Base-by-base conservation (phyloP, 1,284 basidiomycete genomes). In the Tilletia walkeri region DNA sequence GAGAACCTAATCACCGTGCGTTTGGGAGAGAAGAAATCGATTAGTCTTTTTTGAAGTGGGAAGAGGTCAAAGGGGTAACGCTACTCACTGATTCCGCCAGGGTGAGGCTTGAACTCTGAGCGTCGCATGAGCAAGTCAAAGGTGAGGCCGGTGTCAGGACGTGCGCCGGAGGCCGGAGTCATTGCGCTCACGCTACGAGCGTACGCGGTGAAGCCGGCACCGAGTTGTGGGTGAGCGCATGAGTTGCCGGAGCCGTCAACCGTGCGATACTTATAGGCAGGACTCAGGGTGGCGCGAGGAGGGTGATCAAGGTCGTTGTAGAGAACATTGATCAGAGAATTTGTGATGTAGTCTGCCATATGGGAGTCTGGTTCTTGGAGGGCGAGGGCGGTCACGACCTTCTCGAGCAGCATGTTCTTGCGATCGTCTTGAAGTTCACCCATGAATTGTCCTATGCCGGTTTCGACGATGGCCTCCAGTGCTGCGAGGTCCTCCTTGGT, bases 141-240 rank as follows among this genome's bases (percentile, higher is more conserved):
- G 20, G 73, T 66, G 45, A 74, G 66, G 49, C 67, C 72, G 20
- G 71, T 65, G 18, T 74, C 73, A 3, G 72, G 72, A 38, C 65
- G 54, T 12, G 20, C 39, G n/a, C 53, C 67, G 3, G 69, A 50
- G 50, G 73, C 70, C 38, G 66, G 65, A 18, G 59, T 65, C 36
- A 63, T 47, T 5, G 90, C 89, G 74, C 91, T 90, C n/a, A 93
- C 92, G 69, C 89, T 91, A 36, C 73, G 70, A 18, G 90, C 87
- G 82, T 93, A 93, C 0, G 91, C 88, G 3, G 87, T 88, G 41
- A 89, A 88, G 1, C 91, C 89, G 85, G 88, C 89, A 45, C 92
- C 92, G 78, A 94, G 81, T 59, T 89, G 86, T 0, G 92, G 92
- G 39, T 86, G 76, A 75, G 88, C 86, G 53, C 89, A 86, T 78